These are phyloP conservation scores for Diplosphaera chodatii DNA, from an alignment of 139 green algal species.

Conservation along the genomic window DNA sequence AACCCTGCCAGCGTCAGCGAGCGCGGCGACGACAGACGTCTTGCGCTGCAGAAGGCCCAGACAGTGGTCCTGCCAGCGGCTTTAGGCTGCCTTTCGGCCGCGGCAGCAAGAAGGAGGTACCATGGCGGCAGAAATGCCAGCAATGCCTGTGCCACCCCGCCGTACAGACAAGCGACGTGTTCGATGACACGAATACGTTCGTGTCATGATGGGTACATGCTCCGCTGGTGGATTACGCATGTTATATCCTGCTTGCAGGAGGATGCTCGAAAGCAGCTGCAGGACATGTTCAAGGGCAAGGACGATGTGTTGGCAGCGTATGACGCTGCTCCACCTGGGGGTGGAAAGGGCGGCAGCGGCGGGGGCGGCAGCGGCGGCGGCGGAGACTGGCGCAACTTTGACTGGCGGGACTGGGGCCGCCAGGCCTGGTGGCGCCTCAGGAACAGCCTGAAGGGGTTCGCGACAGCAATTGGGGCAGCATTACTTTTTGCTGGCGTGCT, in stretches of 20 bases:
- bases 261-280: slow-evolving; percentile 33
- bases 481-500: not conserved
- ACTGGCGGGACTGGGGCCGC: slow-evolving; percentile 22
- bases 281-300: slow-evolving; percentile 39
- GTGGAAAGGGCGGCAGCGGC: slow-evolving; percentile 17
- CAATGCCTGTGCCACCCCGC: too few species aligned
- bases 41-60: not conserved
- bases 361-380: slow-evolving; percentile 4
- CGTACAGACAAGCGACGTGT: too few species aligned
- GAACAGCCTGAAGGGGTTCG: slow-evolving; percentile 14
- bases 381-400: too few species aligned
- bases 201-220: too few species aligned
- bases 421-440: slow-evolving; percentile 2
- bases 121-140: too few species aligned
- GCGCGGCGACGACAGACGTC: not conserved
- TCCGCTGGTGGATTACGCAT: too few species aligned
- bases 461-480: slow-evolving; percentile 12
- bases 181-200: too few species aligned
- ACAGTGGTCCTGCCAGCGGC: not conserved
- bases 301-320: slow-evolving; percentile 28
- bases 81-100: not conserved
- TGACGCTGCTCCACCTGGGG: slow-evolving; percentile 19
- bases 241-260: too few species aligned
- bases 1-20: not conserved
- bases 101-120: not conserved